Conservation (phyloP, 2,329 filamentous ascomycete genomes). For the Tolypocladium guangdongense region DNA sequence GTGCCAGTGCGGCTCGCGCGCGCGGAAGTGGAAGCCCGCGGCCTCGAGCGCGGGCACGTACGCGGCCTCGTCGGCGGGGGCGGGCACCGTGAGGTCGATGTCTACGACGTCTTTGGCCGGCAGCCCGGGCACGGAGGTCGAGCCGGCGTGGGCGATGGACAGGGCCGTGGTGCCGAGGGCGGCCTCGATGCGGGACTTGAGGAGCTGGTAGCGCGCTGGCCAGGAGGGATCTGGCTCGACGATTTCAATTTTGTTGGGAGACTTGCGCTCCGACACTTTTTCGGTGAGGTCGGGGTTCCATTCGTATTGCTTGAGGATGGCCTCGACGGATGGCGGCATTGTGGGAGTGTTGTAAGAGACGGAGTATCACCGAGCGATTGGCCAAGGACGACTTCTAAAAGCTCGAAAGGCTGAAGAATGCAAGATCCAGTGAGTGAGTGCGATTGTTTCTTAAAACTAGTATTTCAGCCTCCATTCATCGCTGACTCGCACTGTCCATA, state of each 20-base stretch:
- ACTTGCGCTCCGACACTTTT: constrained; percentile 14
- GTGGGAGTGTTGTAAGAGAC: neutral
- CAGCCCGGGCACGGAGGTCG: constrained; percentile 37
- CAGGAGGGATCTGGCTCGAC: constrained; percentile 25
- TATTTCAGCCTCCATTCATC: too few relatives aligned
- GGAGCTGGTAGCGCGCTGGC: constrained; percentile 19
- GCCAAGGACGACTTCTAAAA: too few relatives aligned
- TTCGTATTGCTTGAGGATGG: constrained; percentile 15
- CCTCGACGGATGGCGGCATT: constrained; percentile 13
- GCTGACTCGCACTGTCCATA: too few relatives aligned
- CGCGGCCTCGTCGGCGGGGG: constrained; percentile 25
- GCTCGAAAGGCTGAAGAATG: too few relatives aligned
- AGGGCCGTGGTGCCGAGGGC: constrained; percentile 25
- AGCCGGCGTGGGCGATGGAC: constrained; percentile 34
- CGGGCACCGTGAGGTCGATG: constrained; percentile 34
- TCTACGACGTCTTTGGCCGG: constrained; percentile 42
- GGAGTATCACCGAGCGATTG: too few relatives aligned
- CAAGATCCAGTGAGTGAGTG: too few relatives aligned
- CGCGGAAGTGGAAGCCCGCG: constrained; percentile 33
- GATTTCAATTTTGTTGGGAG: constrained; percentile 15
- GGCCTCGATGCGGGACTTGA: constrained; percentile 20
- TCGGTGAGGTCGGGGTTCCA: constrained; percentile 11
- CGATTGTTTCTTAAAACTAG: too few relatives aligned
- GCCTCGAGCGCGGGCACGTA: constrained; percentile 32
- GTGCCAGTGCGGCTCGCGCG: constrained; percentile 34